Evolutionary conservation across 495 filamentous ascomycete genomes (phyloP), one percentile per base, ranked within the genome.

Genomic region (Viridothelium virens): DNA sequence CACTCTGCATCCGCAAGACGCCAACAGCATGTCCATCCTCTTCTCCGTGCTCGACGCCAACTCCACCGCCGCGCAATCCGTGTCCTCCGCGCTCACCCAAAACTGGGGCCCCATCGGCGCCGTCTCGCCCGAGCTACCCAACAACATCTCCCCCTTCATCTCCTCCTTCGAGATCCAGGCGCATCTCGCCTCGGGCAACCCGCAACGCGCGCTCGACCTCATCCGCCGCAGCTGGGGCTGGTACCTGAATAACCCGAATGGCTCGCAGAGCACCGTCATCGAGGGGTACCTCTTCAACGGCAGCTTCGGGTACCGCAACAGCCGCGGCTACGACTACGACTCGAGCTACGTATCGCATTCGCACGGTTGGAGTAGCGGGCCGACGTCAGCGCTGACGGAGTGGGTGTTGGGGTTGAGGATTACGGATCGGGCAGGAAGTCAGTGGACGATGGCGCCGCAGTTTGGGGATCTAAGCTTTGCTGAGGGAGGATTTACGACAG

Each of bases 161-260:
- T 70, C 69, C 18, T 68, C 67, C 47, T 76, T 76, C 64, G 74
- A 76, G 62, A 72, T 76, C 41, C 71, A 72, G 53, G 74, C 69
- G 18, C 74, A 74, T 62, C 59, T 76, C 7, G 68, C 71, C 41
- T 69, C 75, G 56, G 65, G 67, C 34, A 59, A 70, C 14, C 66
- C 74, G 2, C 63, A 66, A 12, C 67, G 71, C 31, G 74, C 73
- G 1, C 70, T 76, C 14, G 73, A 76, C n/a, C 68, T 76, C 12
- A 71, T 76, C 50, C 68, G 72, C 10, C 62, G 67, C 33, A 70
- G 63, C 63, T 76, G 73, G 74, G 70, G 68, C 62, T 83, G 81
- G 79, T 74, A 74, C 62, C 36, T 69, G 11, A 74, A 74, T 62
- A 73, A 76, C 61, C 71, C 71, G 0, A 74, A 76, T 62, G 73